Conservation (phyloP, 805 yeast genomes). For the Candida rishiriensis region DNA sequence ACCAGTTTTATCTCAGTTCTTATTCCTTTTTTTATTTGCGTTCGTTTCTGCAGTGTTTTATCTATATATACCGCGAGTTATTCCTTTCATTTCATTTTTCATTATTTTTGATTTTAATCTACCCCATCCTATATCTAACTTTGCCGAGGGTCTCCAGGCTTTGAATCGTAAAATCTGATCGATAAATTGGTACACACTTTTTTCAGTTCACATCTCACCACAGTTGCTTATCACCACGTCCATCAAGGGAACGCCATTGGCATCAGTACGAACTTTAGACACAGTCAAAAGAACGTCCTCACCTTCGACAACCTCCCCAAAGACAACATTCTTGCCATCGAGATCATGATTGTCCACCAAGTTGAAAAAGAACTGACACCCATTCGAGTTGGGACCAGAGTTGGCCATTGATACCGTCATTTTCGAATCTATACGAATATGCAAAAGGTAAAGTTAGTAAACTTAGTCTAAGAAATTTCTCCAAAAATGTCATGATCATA, state of each 20-base stretch:
- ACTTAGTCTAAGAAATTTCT: background rate
- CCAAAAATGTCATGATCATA: background rate
- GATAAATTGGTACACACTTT: too few species aligned
- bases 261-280: conserved; percentile 20
- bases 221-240: conserved; percentile 19
- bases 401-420: conserved; percentile 36
- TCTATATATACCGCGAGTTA: too few species aligned
- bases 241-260: conserved; percentile 17
- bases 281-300: conserved; percentile 28
- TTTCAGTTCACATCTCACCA: conserved; percentile 20
- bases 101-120: too few species aligned
- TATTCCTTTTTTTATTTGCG: too few species aligned
- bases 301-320: conserved; percentile 45
- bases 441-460: too few species aligned
- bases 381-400: conserved; percentile 42
- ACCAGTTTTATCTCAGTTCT: too few species aligned
- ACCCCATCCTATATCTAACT: too few species aligned
- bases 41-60: too few species aligned
- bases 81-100: too few species aligned
- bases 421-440: conserved; percentile 16
- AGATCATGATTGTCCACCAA: conserved; percentile 31
- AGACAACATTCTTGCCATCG: conserved; percentile 46
- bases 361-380: conserved; percentile 43
- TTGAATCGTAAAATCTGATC: too few species aligned
- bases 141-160: too few species aligned